These are phyloP conservation scores for Irpex sp. DNA, from an alignment of 1,284 basidiomycete species.

Conservation along the genomic window DNA sequence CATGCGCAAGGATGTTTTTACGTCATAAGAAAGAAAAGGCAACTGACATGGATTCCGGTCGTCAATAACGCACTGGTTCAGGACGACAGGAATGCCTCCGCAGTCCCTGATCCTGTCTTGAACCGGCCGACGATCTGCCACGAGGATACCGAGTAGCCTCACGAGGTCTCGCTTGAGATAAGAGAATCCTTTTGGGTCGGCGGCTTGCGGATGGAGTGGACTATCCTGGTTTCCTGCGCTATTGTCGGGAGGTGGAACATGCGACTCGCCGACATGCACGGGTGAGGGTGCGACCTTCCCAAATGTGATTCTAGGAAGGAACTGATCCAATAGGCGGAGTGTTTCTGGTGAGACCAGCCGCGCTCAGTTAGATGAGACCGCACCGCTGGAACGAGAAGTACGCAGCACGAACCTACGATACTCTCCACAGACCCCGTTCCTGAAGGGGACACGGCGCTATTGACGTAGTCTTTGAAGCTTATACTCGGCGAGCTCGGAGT, in stretches of 20 bases:
- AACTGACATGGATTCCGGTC: constrained; percentile 85
- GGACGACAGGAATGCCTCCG: constrained; percentile 75
- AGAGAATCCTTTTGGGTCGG: constrained; percentile 59
- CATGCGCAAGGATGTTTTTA: not conserved
- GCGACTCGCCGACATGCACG: constrained; percentile 4
- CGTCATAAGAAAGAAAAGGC: not conserved
- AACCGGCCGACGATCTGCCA: constrained; percentile 54
- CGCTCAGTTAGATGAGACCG: not conserved
- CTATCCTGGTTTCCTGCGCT: not conserved
- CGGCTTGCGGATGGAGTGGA: constrained; percentile 1
- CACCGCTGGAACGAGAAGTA: not conserved
- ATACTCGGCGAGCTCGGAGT: constrained; percentile 8
- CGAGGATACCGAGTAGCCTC: constrained; percentile 73
- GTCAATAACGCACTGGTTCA: constrained; percentile 86
- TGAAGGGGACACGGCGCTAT: constrained; percentile 22
- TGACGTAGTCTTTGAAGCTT: constrained; percentile 16
- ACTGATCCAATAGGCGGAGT: constrained; percentile 63
- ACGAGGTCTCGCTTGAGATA: constrained; percentile 84
- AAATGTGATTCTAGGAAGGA: constrained; percentile 78
- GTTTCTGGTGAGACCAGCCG: constrained; percentile 44
- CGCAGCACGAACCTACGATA: constrained; percentile 46
- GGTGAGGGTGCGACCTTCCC: constrained; percentile 48
- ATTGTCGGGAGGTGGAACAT: not conserved
- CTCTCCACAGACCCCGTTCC: constrained; percentile 51
- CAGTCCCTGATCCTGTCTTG: constrained; percentile 71